Evolutionary conservation across 1,284 basidiomycete genomes (phyloP).

Genomic region (Papiliotrema nemorosa): DNA sequence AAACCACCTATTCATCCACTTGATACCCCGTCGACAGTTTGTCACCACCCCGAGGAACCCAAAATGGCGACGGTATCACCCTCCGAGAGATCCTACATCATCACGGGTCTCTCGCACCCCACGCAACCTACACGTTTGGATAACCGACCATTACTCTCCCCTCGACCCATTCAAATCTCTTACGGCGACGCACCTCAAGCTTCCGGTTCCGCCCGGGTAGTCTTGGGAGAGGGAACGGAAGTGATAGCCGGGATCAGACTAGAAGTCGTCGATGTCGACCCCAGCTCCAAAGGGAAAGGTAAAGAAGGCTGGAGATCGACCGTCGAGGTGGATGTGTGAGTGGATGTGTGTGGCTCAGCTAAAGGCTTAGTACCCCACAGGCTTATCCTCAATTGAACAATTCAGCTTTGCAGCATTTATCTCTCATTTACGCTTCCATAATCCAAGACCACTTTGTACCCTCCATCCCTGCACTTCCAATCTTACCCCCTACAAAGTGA

Average conservation of each 20-base stretch:
- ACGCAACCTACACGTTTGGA: constrained; percentile 40
- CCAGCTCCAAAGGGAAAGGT: constrained; percentile 7
- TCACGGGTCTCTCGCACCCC: constrained; percentile 37
- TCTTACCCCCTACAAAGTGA: constrained; percentile 39
- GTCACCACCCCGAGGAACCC: too few relatives aligned
- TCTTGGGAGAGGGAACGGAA: constrained; percentile 38
- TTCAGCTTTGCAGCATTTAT: constrained; percentile 23
- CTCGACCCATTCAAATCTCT: constrained; percentile 34
- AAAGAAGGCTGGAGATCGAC: constrained; percentile 34
- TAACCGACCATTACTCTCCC: constrained; percentile 31
- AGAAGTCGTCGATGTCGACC: constrained; percentile 38
- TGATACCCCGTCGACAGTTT: too few relatives aligned
- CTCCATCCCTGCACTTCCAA: constrained; percentile 37
- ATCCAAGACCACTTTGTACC: constrained; percentile 45
- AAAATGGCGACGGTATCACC: constrained; percentile 40
- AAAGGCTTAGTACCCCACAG: constrained; percentile 41
- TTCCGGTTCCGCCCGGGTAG: constrained; percentile 42
- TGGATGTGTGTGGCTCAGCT: background rate
- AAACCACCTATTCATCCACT: too few relatives aligned
- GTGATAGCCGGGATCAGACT: constrained; percentile 46
- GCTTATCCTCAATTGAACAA: constrained; percentile 34
- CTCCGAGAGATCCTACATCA: constrained; percentile 45
- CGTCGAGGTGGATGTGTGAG: constrained; percentile 49
- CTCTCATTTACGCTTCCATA: constrained; percentile 34
- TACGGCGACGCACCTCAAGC: constrained; percentile 47